These are phyloP conservation scores for Cymbopogon citratus DNA, from an alignment of 176 grass and related monocot species.

Conservation along the genomic window DNA sequence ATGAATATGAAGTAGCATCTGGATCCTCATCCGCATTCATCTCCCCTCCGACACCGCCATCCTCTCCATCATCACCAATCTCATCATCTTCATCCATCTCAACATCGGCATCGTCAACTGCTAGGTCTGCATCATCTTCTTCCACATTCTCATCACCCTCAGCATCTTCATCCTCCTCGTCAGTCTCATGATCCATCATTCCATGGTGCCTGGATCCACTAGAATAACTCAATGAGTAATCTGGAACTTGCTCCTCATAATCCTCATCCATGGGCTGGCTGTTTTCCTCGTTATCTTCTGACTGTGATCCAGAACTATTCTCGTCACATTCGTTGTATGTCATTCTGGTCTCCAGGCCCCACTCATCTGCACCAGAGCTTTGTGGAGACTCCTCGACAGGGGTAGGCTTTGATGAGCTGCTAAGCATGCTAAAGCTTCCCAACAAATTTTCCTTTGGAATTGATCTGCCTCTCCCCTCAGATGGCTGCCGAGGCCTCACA, in stretches of 20 bases:
- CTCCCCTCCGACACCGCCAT: constrained; percentile 30
- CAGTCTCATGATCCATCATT: constrained; percentile 48
- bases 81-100: constrained; percentile 62
- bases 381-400: constrained; percentile 48
- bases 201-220: constrained; percentile 23
- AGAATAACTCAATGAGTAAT: constrained; percentile 42
- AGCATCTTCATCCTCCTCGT: constrained; percentile 57
- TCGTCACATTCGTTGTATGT: constrained; percentile 51
- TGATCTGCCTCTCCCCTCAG: constrained; percentile 48
- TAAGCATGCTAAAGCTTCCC: constrained; percentile 82
- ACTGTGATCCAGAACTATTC: constrained; percentile 48
- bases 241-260: constrained; percentile 47
- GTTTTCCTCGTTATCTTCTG: constrained; percentile 59
- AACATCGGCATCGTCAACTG: constrained; percentile 31
- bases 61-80: constrained; percentile 35
- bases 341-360: constrained; percentile 48
- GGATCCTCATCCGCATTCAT: constrained; percentile 48
- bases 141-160: constrained; percentile 47
- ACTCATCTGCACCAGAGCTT: constrained; percentile 84
- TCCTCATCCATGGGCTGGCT: constrained; percentile 59
- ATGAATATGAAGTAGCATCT: constrained; percentile 59
- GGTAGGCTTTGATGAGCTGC: constrained; percentile 42
- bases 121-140: constrained; percentile 34
- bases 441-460: constrained; percentile 71
- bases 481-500: constrained; percentile 69